phyloP scores from a whole-genome alignment of 345 rosid genomes.

The Crucihimalaya himalaica region DNA sequence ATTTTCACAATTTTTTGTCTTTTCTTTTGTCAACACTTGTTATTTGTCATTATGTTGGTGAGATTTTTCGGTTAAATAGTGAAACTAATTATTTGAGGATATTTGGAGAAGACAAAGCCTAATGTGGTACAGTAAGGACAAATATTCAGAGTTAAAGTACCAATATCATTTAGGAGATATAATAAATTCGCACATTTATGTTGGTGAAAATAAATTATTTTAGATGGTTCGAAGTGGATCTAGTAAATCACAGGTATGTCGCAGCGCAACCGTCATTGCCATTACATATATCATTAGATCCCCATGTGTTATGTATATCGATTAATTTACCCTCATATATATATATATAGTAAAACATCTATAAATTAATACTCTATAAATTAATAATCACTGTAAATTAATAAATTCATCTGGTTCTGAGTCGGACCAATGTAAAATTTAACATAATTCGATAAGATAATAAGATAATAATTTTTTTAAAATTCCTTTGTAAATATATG shows the following conservation, averaged over 20 bases:
- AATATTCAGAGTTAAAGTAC: slow-evolving; percentile 35
- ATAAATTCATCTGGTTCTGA: no score
- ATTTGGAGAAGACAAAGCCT: slow-evolving; percentile 28
- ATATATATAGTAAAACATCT: no score
- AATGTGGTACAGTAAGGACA: slow-evolving; percentile 35
- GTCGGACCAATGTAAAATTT: no score
- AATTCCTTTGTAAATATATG: no score
- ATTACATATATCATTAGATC: background rate
- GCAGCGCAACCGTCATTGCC: slow-evolving; percentile 19
- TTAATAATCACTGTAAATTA: no score
- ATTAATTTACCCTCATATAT: background rate
- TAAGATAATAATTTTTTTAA: no score
- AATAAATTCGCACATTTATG: slow-evolving; percentile 29
- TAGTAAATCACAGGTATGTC: slow-evolving; percentile 30
- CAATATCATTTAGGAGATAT: slow-evolving; percentile 19
- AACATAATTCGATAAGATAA: no score
- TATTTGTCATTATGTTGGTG: slow-evolving; percentile 31
- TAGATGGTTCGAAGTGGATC: slow-evolving; percentile 11
- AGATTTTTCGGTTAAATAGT: slow-evolving; percentile 24
- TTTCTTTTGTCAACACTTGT: slow-evolving; percentile 26
- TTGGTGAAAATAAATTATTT: slow-evolving; percentile 22
- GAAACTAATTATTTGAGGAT: slow-evolving; percentile 18
- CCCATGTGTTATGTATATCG: slow-evolving; percentile 14
- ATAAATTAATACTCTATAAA: no score
- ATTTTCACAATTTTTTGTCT: slow-evolving; percentile 28